phyloP scores from a whole-genome alignment of 1,284 basidiomycete species.

The Ustilago hordei region DNA sequence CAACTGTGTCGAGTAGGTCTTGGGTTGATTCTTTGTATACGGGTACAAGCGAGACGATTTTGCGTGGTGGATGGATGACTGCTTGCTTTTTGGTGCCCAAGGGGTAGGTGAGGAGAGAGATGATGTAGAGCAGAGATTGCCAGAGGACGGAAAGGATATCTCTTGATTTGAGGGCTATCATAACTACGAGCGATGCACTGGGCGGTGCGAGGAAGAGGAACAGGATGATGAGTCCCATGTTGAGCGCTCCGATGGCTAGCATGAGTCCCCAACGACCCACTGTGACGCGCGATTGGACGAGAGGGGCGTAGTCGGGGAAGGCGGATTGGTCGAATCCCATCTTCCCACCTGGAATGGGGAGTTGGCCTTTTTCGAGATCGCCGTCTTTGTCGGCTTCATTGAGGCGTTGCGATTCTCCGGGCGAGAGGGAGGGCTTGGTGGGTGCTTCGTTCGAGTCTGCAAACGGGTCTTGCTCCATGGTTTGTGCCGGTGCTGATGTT shows the following conservation, averaged over 20 bases:
- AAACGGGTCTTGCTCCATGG: constrained; percentile 11
- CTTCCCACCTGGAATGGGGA: not conserved
- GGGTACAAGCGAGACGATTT: constrained; percentile 36
- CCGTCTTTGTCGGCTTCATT: constrained; percentile 11
- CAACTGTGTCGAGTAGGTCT: constrained; percentile 37
- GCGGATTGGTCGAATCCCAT: constrained; percentile 15
- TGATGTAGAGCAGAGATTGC: constrained; percentile 28
- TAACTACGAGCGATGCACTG: constrained; percentile 21
- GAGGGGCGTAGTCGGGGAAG: constrained; percentile 32
- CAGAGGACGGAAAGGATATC: constrained; percentile 39
- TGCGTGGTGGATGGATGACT: constrained; percentile 31
- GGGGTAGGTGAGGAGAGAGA: constrained; percentile 2
- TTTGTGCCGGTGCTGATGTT: constrained; percentile 9
- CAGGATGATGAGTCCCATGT: constrained; percentile 25
- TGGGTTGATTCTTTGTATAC: constrained; percentile 41
- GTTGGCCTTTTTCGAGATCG: constrained; percentile 20
- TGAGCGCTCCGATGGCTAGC: constrained; percentile 28
- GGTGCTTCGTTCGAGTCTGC: constrained; percentile 11
- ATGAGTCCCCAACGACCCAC: constrained; percentile 30
- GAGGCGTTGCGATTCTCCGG: constrained; percentile 8
- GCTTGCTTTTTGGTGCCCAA: constrained; percentile 19
- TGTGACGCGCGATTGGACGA: constrained; percentile 29
- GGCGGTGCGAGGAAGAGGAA: constrained; percentile 31
- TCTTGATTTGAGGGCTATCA: constrained; percentile 33
- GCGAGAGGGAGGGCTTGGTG: constrained; percentile 2